phyloP scores from a whole-genome alignment of 805 yeast species.

The Metschnikowia continentalis region DNA sequence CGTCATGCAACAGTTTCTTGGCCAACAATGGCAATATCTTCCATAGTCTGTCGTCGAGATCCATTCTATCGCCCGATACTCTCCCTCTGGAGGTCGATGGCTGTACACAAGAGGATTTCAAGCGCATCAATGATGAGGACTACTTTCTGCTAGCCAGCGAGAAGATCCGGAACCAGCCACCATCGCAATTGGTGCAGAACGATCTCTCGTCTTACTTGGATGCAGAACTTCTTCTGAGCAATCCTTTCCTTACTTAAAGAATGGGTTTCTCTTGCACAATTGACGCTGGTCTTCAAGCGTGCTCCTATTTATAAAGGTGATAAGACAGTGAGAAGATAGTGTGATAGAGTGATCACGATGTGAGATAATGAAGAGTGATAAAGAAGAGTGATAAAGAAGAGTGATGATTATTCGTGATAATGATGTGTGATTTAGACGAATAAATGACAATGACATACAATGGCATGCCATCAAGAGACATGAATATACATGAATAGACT shows the following conservation, averaged over 20 bases:
- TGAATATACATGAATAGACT: background rate
- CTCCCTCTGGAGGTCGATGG: background rate
- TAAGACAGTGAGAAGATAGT: no score
- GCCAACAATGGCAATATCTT: slow-evolving; percentile 7
- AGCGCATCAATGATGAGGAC: background rate
- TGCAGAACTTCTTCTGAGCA: slow-evolving; percentile 4
- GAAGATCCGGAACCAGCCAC: slow-evolving; percentile 6
- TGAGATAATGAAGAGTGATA: no score
- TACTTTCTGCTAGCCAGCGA: slow-evolving; percentile 1
- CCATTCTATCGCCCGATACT: background rate
- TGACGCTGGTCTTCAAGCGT: background rate
- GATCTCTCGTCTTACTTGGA: slow-evolving; percentile 2
- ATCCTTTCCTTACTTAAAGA: background rate
- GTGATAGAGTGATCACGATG: no score
- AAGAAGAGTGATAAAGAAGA: no score
- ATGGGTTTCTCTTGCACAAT: no score
- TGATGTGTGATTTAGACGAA: no score
- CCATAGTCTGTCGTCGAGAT: slow-evolving; percentile 1
- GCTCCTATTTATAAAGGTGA: no score
- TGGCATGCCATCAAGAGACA: no score
- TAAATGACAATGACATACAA: no score
- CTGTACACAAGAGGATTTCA: background rate
- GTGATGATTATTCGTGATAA: no score
- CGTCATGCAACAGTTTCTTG: background rate
- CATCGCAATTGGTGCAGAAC: slow-evolving; percentile 3